Percentiles rank a stretch among this genome's conserved stretches.
Conservation (phyloP, 192 early-diverging fungal species). For the Funneliformis geosporum region DNA sequence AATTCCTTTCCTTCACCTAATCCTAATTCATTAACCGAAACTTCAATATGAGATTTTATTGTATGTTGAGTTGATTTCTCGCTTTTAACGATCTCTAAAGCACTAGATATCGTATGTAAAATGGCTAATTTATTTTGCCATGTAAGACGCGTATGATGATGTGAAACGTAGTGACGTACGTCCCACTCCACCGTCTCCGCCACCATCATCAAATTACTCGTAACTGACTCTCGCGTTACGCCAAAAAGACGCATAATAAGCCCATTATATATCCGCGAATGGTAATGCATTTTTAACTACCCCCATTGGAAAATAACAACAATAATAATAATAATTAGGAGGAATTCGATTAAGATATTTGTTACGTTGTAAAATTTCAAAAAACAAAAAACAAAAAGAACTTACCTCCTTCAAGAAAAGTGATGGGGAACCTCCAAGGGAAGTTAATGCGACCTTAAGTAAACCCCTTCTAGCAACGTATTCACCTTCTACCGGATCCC, state of each 20-base stretch:
- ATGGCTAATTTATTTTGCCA: constrained; percentile 22
- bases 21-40: constrained; percentile 21
- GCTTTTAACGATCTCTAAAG: neutral
- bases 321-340: neutral
- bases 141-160: constrained; percentile 19
- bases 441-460: constrained; percentile 21
- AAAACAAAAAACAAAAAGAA: neutral
- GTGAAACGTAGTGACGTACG: constrained; percentile 29
- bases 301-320: neutral
- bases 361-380: too few species aligned
- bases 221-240: constrained; percentile 7
- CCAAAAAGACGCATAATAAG: constrained; percentile 25
- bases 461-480: constrained; percentile 6
- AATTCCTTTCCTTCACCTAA: constrained; percentile 11
- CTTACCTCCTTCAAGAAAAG: constrained; percentile 21
- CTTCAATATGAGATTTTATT: constrained; percentile 29
- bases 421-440: neutral
- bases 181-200: constrained; percentile 31
- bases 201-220: constrained; percentile 25
- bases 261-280: constrained; percentile 11
- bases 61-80: neutral
- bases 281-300: constrained; percentile 21
- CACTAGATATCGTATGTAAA: neutral
- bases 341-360: too few species aligned
- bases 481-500: constrained; percentile 1